Percentiles rank a stretch among this genome's conserved stretches.
phyloP scores from a whole-genome alignment of 352 stramenopile species.

The Phytophthora pinifolia region DNA sequence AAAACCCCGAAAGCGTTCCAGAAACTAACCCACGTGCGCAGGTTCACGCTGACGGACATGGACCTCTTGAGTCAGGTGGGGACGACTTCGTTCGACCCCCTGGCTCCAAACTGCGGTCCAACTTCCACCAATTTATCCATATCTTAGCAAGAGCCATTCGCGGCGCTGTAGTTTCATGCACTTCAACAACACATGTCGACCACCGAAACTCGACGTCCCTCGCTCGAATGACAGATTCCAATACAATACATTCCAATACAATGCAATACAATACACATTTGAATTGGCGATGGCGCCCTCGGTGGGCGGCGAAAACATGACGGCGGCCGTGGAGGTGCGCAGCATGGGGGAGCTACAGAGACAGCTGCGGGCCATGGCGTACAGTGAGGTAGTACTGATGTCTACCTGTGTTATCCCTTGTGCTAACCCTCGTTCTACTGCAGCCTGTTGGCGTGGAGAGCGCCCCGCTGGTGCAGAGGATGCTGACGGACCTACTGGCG shows the following conservation, averaged over 20 bases:
- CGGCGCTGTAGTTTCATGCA: no score
- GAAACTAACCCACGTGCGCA: conserved; percentile 5
- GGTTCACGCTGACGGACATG: not conserved
- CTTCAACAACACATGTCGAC: no score
- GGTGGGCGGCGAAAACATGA: conserved; percentile 33
- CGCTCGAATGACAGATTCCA: no score
- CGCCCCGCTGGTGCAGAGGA: conserved; percentile 48
- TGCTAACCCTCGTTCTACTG: not conserved
- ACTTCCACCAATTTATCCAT: no score
- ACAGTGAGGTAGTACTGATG: conserved; percentile 44
- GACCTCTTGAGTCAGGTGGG: not conserved
- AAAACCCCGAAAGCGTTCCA: conserved; percentile 18
- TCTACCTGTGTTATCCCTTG: not conserved
- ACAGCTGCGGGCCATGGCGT: conserved; percentile 56
- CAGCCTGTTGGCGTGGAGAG: conserved; percentile 66
- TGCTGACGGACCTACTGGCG: conserved; percentile 58
- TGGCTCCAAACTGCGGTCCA: no score
- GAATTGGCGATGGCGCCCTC: conserved; percentile 33
- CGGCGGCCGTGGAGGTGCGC: conserved; percentile 42
- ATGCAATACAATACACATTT: conserved; percentile 5
- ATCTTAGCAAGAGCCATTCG: no score
- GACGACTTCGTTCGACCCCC: not conserved
- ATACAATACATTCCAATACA: no score
- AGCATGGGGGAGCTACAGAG: conserved; percentile 58
- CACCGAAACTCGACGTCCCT: no score